Evolutionary conservation across 768 basidiomycete genomes (phyloP).

Genomic region (Boletus insuetus): DNA sequence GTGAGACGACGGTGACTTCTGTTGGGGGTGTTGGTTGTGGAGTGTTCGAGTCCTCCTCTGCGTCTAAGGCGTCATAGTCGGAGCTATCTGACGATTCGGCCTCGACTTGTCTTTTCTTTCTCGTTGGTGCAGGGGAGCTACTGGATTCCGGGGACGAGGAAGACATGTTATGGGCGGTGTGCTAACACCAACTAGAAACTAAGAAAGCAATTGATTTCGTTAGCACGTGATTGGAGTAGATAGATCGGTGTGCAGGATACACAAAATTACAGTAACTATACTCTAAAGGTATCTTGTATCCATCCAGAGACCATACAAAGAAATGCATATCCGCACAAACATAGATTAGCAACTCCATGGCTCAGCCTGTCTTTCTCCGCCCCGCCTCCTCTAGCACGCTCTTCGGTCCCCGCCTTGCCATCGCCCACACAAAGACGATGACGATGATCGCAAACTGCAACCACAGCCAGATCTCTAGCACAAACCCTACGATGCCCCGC

Average conservation of each 20-base stretch:
- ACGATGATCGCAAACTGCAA: conserved; percentile 76
- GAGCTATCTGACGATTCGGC: conserved; percentile 14
- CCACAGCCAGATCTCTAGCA: conserved; percentile 83
- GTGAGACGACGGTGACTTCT: conserved; percentile 57
- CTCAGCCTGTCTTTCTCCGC: conserved; percentile 19
- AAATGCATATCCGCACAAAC: conserved; percentile 2
- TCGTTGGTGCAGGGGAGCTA: conserved; percentile 26
- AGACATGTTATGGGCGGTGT: conserved; percentile 6
- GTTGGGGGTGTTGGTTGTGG: conserved; percentile 1
- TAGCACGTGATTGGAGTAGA: conserved; percentile 10
- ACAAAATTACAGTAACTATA: conserved; percentile 22
- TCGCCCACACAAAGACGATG: conserved; percentile 74
- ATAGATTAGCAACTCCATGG: background rate
- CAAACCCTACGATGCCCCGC: conserved; percentile 39
- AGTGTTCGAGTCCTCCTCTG: conserved; percentile 1
- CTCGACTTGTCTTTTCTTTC: conserved; percentile 25
- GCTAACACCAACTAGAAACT: background rate
- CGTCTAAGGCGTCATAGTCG: conserved; percentile 25
- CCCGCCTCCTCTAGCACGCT: conserved; percentile 54
- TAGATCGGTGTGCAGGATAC: conserved; percentile 15
- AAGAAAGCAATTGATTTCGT: background rate
- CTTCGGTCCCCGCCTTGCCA: conserved; percentile 76
- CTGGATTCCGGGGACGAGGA: conserved; percentile 30
- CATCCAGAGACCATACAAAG: conserved; percentile 3
- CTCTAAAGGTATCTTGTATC: conserved; percentile 12